These are phyloP conservation scores for Calonectria honghensis DNA, from an alignment of 2,329 filamentous ascomycete genomes.

Conservation along the genomic window DNA sequence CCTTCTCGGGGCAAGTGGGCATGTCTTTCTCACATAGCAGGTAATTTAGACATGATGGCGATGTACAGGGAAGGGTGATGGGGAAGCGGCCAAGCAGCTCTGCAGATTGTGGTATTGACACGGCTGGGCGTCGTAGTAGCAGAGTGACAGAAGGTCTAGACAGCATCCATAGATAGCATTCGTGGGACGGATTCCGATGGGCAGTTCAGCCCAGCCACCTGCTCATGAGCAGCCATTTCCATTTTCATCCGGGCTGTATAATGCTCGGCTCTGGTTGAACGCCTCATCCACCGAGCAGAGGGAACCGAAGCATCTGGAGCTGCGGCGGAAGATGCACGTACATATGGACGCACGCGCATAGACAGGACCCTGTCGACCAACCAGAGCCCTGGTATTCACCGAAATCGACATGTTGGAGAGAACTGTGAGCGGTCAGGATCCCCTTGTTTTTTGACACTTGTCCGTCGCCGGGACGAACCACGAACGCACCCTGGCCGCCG, in stretches of 20 bases:
- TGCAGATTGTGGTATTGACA: constrained; percentile 15
- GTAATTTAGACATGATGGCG: background rate
- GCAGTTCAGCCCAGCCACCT: constrained; percentile 12
- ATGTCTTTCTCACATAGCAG: background rate
- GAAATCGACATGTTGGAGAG: constrained; percentile 57
- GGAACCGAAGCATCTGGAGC: constrained; percentile 17
- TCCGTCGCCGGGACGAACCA: constrained; percentile 62
- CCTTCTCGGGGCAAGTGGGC: background rate
- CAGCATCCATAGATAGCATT: constrained; percentile 19
- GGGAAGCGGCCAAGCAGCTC: constrained; percentile 3
- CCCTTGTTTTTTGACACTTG: constrained; percentile 61
- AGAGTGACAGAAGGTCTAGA: constrained; percentile 6
- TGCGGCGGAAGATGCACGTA: constrained; percentile 24
- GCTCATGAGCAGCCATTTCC: background rate
- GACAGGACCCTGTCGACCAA: constrained; percentile 52
- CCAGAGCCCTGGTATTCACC: constrained; percentile 60
- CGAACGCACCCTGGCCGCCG: constrained; percentile 64
- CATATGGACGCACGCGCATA: constrained; percentile 35
- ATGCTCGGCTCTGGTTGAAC: constrained; percentile 12
- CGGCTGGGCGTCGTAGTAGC: constrained; percentile 34
- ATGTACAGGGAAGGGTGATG: constrained; percentile 24
- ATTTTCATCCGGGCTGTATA: constrained; percentile 1
- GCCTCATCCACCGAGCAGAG: constrained; percentile 16
- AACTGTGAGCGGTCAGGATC: constrained; percentile 56
- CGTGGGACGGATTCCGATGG: constrained; percentile 9